Base-by-base conservation (phyloP, 805 yeast genomes). In the Ogataea methanolica region DNA sequence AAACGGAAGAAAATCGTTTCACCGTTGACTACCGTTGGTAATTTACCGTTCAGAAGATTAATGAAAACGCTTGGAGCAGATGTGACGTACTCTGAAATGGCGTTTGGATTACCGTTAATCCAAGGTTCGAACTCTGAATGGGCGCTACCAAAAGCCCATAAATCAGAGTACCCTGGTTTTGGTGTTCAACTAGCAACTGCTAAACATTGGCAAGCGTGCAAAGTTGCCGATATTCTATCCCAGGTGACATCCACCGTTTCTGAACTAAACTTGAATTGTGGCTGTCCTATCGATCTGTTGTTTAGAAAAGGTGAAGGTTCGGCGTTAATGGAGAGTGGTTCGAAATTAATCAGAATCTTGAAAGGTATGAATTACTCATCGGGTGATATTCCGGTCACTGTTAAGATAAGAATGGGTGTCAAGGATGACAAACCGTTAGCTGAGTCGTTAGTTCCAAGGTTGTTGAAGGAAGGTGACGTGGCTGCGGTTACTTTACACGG, bases 11-110 rank as follows among this genome's bases (percentile, higher is more conserved):
- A 90, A 67, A 89, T 94, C 50, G 83, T 94, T 7, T 88, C 97
- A 2, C 99, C 99, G 1, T 75, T 94, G 52, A 95, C 99, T 33
- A 94, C 99, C 0, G 99, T 94, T 6, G 99, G 99, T 21, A 94
- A 94, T 67, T 74, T 94, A 58, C 99, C 99, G 15, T 94, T 80
- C 69, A 84, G 99, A 66, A 78, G 98, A 57, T 74, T 94, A 50
- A 91, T 94, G 97, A 85, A 83, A 59, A 76, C 84, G 1, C 67
- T 89, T 33, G 97, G 97, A 16, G 96, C 96, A 12, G 97, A 94
- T 59, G 77, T 90, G 16, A 94, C 99, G 0, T 94, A 88, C 63
- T 79, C 91, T 36, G 99, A 94, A 69, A 94, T 94, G 99, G 97
- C 98, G 0, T 73, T 94, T 35, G 72, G 87, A 2, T 70, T 88